Conservation (phyloP, 768 basidiomycete species). For the Termitomyces sp. region DNA sequence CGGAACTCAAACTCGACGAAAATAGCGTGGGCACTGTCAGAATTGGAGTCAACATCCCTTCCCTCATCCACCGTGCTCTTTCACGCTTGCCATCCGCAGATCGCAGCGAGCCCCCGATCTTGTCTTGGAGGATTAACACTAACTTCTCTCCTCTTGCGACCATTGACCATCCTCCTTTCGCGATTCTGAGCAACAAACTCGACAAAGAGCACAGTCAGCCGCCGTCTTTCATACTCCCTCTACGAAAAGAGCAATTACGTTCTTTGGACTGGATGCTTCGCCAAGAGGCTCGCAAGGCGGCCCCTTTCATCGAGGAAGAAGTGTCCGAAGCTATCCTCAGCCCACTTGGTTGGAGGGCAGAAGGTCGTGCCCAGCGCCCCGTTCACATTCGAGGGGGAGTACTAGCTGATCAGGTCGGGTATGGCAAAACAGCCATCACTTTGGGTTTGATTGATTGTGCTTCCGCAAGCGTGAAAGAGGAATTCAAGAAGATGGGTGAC, state of each 20-base stretch:
- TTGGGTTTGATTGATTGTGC: constrained; percentile 83
- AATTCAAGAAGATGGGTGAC: constrained; percentile 48
- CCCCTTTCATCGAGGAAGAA: constrained; percentile 89
- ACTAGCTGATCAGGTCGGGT: constrained; percentile 93
- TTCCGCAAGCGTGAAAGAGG: constrained; percentile 48
- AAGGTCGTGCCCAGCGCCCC: constrained; percentile 80
- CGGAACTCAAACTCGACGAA: constrained; percentile 70
- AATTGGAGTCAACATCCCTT: constrained; percentile 85
- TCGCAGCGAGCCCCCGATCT: constrained; percentile 40
- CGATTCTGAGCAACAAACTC: constrained; percentile 67
- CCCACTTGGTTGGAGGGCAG: constrained; percentile 91
- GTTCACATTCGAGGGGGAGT: constrained; percentile 83
- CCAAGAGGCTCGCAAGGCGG: constrained; percentile 61
- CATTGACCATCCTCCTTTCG: constrained; percentile 59
- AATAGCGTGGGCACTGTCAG: constrained; percentile 66
- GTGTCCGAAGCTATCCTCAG: constrained; percentile 87
- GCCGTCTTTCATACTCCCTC: constrained; percentile 66
- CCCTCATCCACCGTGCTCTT: constrained; percentile 82
- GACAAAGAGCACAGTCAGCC: constrained; percentile 76
- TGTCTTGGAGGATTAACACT: constrained; percentile 83
- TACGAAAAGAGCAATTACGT: constrained; percentile 84
- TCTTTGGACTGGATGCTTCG: constrained; percentile 91
- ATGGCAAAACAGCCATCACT: constrained; percentile 95
- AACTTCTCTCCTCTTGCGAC: constrained; percentile 67
- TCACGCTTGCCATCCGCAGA: constrained; percentile 66